A percentile compares a stretch with the other conserved stretches of the same genome.
Evolutionary conservation across 2,329 filamentous ascomycete genomes (phyloP).

Genomic region (Aspergillus clavatus): DNA sequence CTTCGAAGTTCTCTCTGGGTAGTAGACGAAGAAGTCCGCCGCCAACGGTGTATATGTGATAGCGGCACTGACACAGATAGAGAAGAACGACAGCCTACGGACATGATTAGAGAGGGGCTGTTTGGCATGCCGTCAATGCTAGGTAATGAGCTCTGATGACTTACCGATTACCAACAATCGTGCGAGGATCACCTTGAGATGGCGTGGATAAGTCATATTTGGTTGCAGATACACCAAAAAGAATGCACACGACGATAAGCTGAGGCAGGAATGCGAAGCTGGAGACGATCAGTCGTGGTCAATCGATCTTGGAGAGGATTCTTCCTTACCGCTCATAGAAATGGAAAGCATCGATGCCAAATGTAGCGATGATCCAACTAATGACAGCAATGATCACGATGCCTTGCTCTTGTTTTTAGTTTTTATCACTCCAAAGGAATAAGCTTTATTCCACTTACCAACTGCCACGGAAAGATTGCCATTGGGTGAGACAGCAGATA

Average conservation of each 20-base stretch:
- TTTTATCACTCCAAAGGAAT: neutral
- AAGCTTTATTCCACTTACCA: constrained; percentile 36
- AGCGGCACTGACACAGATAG: constrained; percentile 60
- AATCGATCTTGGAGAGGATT: neutral
- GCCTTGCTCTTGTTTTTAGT: constrained; percentile 23
- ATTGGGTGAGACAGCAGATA: constrained; percentile 58
- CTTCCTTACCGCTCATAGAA: constrained; percentile 56
- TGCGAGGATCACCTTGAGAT: constrained; percentile 49
- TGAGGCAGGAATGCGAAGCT: constrained; percentile 63
- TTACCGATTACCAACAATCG: constrained; percentile 47
- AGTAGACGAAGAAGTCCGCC: constrained; percentile 67
- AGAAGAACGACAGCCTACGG: constrained; percentile 64
- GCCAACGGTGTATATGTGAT: constrained; percentile 60
- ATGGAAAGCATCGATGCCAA: constrained; percentile 65
- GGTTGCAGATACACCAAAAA: constrained; percentile 58
- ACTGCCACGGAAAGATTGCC: constrained; percentile 59
- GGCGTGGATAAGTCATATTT: constrained; percentile 53
- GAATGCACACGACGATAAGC: constrained; percentile 55
- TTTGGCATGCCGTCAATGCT: constrained; percentile 1
- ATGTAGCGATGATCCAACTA: constrained; percentile 60
- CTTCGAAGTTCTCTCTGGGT: constrained; percentile 49
- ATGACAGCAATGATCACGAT: constrained; percentile 62
- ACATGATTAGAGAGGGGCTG: neutral
- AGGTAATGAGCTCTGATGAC: neutral
- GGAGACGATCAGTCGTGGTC: constrained; percentile 11